phyloP scores from a whole-genome alignment of 2,329 filamentous ascomycete species.

The Colletotrichum plurivorum region DNA sequence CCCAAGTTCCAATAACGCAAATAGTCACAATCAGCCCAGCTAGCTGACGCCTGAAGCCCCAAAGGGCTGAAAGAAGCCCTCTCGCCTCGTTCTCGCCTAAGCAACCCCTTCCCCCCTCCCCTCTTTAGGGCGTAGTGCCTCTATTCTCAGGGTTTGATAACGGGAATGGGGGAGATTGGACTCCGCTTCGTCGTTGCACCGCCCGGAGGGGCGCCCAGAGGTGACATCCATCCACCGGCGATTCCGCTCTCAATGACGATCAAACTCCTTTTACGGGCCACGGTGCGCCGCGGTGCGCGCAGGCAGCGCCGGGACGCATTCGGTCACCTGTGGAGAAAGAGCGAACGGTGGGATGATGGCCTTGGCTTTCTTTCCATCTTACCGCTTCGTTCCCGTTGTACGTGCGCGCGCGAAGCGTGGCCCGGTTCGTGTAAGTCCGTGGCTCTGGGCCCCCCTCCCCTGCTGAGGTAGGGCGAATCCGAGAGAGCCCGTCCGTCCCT shows the following conservation, averaged over 20 bases:
- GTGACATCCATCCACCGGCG: slow-evolving; percentile 30
- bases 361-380: not conserved
- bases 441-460: not conserved
- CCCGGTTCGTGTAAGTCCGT: too few species aligned
- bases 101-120: not conserved
- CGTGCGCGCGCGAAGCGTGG: too few species aligned
- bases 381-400: not conserved
- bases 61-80: slow-evolving; percentile 29
- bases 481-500: not conserved
- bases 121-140: not conserved
- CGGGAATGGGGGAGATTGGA: slow-evolving; percentile 15
- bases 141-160: slow-evolving; percentile 21
- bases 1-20: slow-evolving; percentile 10
- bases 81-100: slow-evolving; percentile 3
- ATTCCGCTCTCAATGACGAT: slow-evolving; percentile 28
- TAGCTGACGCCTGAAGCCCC: slow-evolving; percentile 13
- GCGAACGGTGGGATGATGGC: slow-evolving; percentile 9
- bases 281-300: not conserved
- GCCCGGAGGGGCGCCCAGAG: slow-evolving; percentile 35
- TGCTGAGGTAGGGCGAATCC: too few species aligned
- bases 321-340: not conserved
- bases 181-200: slow-evolving; percentile 22
- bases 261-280: slow-evolving; percentile 23
- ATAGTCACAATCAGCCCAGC: slow-evolving; percentile 26
- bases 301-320: not conserved